These are phyloP conservation scores for Cenchrus purpureus DNA, from an alignment of 176 grass and related monocot genomes.

Conservation along the genomic window DNA sequence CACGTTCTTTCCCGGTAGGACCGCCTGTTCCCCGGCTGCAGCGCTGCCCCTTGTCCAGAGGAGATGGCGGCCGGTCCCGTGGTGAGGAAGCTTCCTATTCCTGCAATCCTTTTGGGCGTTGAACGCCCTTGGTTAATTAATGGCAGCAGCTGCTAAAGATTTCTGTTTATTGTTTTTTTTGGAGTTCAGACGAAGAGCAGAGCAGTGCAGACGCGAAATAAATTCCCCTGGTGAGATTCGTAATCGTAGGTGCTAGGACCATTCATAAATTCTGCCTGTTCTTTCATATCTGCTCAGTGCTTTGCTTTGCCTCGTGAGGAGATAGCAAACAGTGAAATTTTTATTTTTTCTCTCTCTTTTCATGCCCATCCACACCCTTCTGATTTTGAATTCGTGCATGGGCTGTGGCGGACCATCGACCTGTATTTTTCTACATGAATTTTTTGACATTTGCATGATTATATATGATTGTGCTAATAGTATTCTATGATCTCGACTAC, in stretches of 20 bases:
- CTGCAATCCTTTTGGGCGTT: slow-evolving; percentile 28
- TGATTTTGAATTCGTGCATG: no score
- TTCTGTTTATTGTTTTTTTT: not conserved
- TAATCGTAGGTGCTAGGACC: slow-evolving; percentile 44
- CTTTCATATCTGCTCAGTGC: slow-evolving; percentile 53
- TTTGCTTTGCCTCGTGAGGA: slow-evolving; percentile 12
- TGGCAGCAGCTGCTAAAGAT: slow-evolving; percentile 29
- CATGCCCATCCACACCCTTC: no score
- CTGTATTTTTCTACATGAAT: no score
- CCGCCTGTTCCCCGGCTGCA: no score
- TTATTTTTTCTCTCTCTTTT: no score
- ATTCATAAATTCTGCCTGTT: slow-evolving; percentile 60
- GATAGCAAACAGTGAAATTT: not conserved
- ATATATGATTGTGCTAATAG: no score
- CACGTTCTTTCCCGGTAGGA: no score
- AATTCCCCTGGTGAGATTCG: slow-evolving; percentile 42
- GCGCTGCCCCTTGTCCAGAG: no score
- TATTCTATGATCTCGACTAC: no score
- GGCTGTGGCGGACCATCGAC: no score
- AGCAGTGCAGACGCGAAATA: slow-evolving; percentile 11
- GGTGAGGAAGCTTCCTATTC: not conserved
- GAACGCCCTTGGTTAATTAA: slow-evolving; percentile 14
- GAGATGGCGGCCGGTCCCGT: no score
- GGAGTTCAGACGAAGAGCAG: not conserved
- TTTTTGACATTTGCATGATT: no score